Percentiles rank a stretch among this genome's conserved stretches.
phyloP scores from a whole-genome alignment of 352 stramenopile species.

The Saprolegnia diclina region DNA sequence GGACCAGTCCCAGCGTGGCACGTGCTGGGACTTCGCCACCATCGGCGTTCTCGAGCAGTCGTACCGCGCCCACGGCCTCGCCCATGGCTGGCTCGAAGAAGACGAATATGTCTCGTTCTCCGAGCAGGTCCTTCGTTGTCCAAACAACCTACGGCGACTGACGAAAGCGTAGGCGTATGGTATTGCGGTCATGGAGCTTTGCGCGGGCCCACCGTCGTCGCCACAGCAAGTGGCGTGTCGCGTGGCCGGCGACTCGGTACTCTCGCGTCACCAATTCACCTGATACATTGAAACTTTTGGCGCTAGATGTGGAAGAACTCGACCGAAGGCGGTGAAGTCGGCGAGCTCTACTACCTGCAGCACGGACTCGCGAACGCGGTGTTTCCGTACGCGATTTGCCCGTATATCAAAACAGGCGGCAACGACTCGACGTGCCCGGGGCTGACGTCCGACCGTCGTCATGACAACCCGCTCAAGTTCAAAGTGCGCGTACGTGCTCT shows the following conservation, averaged over 20 bases:
- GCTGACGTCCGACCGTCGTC: slow-evolving; percentile 27
- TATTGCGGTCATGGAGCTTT: slow-evolving; percentile 62
- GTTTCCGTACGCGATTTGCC: slow-evolving; percentile 61
- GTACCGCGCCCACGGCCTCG: slow-evolving; percentile 61
- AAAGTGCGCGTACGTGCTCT: slow-evolving; percentile 37
- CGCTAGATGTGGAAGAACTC: slow-evolving; percentile 73
- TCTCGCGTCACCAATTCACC: neutral
- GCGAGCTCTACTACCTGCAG: slow-evolving; percentile 70
- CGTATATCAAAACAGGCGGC: slow-evolving; percentile 54
- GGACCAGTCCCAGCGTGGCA: slow-evolving; percentile 65
- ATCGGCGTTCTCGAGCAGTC: slow-evolving; percentile 75
- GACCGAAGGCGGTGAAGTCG: slow-evolving; percentile 67
- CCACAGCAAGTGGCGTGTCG: slow-evolving; percentile 63
- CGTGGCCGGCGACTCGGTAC: slow-evolving; percentile 54
- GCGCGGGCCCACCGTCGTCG: slow-evolving; percentile 51
- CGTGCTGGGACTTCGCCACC: slow-evolving; percentile 77
- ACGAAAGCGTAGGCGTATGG: slow-evolving; percentile 50
- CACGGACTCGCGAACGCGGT: slow-evolving; percentile 66
- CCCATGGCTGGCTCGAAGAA: slow-evolving; percentile 52
- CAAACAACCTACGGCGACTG: no score
- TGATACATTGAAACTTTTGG: neutral
- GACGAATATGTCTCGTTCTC: slow-evolving; percentile 75
- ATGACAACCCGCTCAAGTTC: slow-evolving; percentile 61
- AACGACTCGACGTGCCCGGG: slow-evolving; percentile 66
- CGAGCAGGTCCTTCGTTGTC: slow-evolving; percentile 49